Evolutionary conservation across 2,329 filamentous ascomycete species (phyloP), one percentile per base, ranked within the genome.

Genomic region (Trichoderma koningiopsis): DNA sequence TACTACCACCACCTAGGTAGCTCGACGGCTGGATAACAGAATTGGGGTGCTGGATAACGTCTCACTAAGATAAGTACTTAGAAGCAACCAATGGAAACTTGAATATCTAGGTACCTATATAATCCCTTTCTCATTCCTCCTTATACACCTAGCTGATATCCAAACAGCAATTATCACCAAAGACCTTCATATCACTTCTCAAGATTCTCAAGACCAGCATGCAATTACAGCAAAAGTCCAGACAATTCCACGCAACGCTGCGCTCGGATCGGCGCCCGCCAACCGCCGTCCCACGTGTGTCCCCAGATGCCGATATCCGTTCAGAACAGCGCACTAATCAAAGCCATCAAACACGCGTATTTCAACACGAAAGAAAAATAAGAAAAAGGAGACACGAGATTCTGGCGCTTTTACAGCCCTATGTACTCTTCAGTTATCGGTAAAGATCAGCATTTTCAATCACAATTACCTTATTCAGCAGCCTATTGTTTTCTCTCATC

Each of bases 281-380:
- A 66, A 57, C 37, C 53, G 16, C 62, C 62, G 62, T 66, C 62
- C 55, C 62, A 43, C 53, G 53, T 47, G 60, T 33, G 29, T 19
- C 31, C 24, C 61, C 47, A 49, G 31, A 29, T 66, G 62, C 62
- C 62, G 62, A 24, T 57, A 57, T 66, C 60, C 60, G 60, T 60
- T 27, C 11, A 13, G 40, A 19, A 29, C 58, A 14, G n/a, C n/a
- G 16, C 27, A 60, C 43, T 40, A 47, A 49, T 19, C 10, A 10
- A 22, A 19, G 27, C 59, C 7, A 3, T 33, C 19, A 4, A 29
- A 31, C 29, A 33, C 27, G 29, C 27, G 29, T 31, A 29, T 14
- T n/a, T 7, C 14, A 22, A 33, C 14, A 35, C 27, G 22, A 24
- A 49, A 4, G 8, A 8, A 43, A n/a, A 11, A n/a, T 4, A 47